Evolutionary conservation across 768 basidiomycete species (phyloP).

Genomic region (Tylopilus rubrobrunneus): DNA sequence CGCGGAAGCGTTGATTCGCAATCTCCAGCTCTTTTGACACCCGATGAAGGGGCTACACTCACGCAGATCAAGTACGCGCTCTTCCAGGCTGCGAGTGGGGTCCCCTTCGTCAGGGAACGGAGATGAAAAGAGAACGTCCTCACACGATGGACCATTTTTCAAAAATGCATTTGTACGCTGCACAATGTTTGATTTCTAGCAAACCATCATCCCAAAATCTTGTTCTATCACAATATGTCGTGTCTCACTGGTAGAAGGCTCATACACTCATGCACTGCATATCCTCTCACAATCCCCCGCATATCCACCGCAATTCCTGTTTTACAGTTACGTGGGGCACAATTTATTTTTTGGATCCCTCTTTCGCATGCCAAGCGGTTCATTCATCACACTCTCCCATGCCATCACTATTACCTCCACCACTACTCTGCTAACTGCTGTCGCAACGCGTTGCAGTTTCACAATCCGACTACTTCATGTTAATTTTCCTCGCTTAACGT

Average conservation of each 20-base stretch:
- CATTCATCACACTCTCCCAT: conserved; percentile 15
- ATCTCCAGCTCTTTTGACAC: conserved; percentile 26
- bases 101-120: conserved; percentile 33
- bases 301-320: conserved; percentile 23
- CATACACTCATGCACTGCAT: conserved; percentile 23
- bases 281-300: conserved; percentile 16
- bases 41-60: conserved; percentile 39
- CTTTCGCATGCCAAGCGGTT: conserved; percentile 22
- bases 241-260: conserved; percentile 19
- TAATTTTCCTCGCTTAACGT: conserved; percentile 15
- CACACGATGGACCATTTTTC: conserved; percentile 4
- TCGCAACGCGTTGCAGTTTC: conserved; percentile 15
- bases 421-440: conserved; percentile 6
- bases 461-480: conserved; percentile 11
- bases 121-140: conserved; percentile 17
- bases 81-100: conserved; percentile 43
- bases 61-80: conserved; percentile 48
- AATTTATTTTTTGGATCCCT: conserved; percentile 15
- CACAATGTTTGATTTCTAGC: conserved; percentile 11
- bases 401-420: conserved; percentile 14
- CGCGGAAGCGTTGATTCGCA: conserved; percentile 50
- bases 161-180: conserved; percentile 18
- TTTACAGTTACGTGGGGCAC: conserved; percentile 14
- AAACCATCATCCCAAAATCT: conserved; percentile 6
- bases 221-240: conserved; percentile 15